These are phyloP conservation scores for Diplosphaera chodatii DNA, from an alignment of 139 green algal genomes.

Conservation along the genomic window DNA sequence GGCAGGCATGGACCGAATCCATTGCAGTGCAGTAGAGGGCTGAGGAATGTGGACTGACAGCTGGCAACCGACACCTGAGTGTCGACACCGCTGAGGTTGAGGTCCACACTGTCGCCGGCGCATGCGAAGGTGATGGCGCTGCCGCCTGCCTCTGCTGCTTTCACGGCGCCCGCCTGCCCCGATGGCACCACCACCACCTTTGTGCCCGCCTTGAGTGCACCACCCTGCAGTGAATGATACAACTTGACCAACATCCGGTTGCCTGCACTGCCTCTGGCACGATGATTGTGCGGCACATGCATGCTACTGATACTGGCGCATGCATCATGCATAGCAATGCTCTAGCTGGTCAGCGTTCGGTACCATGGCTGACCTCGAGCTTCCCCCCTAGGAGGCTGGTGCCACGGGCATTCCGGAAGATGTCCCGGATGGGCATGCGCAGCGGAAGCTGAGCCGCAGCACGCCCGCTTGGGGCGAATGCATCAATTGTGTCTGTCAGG, in stretches of 20 bases:
- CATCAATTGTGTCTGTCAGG: slow-evolving; percentile 73
- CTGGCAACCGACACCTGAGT: not conserved
- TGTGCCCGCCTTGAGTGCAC: slow-evolving; percentile 30
- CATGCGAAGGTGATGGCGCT: slow-evolving; percentile 32
- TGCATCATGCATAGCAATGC: no score
- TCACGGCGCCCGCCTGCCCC: slow-evolving; percentile 36
- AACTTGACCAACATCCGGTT: no score
- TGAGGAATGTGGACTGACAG: not conserved
- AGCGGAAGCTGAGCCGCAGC: slow-evolving; percentile 42
- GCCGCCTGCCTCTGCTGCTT: slow-evolving; percentile 30
- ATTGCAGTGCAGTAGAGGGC: no score
- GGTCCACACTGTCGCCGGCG: slow-evolving; percentile 74
- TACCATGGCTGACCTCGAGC: slow-evolving; percentile 76
- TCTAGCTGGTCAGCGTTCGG: not conserved
- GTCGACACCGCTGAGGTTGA: slow-evolving; percentile 62
- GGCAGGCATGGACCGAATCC: no score
- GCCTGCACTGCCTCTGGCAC: no score
- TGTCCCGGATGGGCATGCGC: slow-evolving; percentile 65
- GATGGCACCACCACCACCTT: slow-evolving; percentile 67
- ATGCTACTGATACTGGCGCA: no score
- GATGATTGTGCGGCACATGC: no score
- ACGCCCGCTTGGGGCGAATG: slow-evolving; percentile 40
- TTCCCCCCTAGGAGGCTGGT: slow-evolving; percentile 66
- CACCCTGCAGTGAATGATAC: not conserved
- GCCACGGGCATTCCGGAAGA: slow-evolving; percentile 45